Base-by-base conservation (phyloP, 225 moss, liverwort and hornwort genomes). In the Sphagnum contortum region DNA sequence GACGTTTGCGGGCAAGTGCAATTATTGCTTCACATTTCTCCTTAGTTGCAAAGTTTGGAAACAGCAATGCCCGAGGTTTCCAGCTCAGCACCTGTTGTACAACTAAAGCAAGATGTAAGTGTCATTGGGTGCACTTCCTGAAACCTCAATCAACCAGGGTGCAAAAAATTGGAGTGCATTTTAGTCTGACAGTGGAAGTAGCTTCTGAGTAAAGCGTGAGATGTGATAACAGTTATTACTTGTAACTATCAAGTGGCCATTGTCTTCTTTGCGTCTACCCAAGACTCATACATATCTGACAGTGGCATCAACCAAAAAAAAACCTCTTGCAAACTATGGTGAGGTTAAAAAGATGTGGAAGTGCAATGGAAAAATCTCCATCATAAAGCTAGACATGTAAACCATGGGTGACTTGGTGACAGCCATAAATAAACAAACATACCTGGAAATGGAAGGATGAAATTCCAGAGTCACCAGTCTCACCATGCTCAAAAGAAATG, bases 31-130 rank as follows among this genome's bases (percentile, higher is more conserved):
- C 85, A 66, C 98, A 98, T 60, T 98, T 85, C 65, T 72, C 59
- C 69, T 82, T 84, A 67, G 64, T 91, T 52, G 98, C 89, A 84
- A 98, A 91, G 12, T 81, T 84, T 54, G 93, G 91, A 68, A 81
- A 93, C 71, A 98, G 60, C 58, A 98, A 82, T 3, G 98, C 91
- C 57, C 98, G 81, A 45, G 98, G 98, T 68, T 78, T 79, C 98
- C 98, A 98, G 76, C 98, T 98, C 63, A 98, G 65, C 10, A 98
- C 85, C 98, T 98, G 67, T 48, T 12, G n/a, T 45, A 2, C 49
- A 3, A 66, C 54, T 66, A 44, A 62, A 61, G 8, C 48, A 29
- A 29, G 29, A 29, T 29, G 29, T 29, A 29, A 29, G 29, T 29
- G 29, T 29, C 29, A 29, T 29, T 29, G 29, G 1, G 29, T 29